Percentiles rank a stretch among this genome's conserved stretches.
Conservation (phyloP, 495 filamentous ascomycete genomes). For the Penicillium soppii region DNA sequence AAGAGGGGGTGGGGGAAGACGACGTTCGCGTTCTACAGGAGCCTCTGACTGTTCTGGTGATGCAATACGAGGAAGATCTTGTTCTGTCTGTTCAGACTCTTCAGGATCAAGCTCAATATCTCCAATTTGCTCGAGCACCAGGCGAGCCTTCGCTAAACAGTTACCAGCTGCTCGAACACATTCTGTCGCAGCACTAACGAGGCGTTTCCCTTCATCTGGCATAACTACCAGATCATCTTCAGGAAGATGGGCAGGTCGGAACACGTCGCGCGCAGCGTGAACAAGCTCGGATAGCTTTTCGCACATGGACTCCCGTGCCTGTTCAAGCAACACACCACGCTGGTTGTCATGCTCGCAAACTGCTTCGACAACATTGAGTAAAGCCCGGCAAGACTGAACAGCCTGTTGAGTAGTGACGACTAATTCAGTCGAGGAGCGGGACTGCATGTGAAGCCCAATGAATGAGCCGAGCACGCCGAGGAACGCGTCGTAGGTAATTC, state of each 20-base stretch:
- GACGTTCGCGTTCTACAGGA: slow-evolving; percentile 18
- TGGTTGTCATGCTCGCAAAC: slow-evolving; percentile 75
- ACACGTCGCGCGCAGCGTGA: slow-evolving; percentile 73
- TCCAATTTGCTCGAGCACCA: slow-evolving; percentile 84
- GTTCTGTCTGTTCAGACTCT: slow-evolving; percentile 39
- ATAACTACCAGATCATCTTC: slow-evolving; percentile 74
- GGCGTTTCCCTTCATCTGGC: slow-evolving; percentile 72
- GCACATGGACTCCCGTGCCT: slow-evolving; percentile 77
- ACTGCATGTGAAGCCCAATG: slow-evolving; percentile 87
- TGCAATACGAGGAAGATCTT: slow-evolving; percentile 11
- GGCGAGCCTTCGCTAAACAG: slow-evolving; percentile 80
- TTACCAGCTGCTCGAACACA: slow-evolving; percentile 90
- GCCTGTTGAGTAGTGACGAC: slow-evolving; percentile 74
- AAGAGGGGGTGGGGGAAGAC: slow-evolving; percentile 42
- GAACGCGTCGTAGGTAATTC: slow-evolving; percentile 77
- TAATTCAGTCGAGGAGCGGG: slow-evolving; percentile 81
- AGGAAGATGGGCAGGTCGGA: slow-evolving; percentile 58
- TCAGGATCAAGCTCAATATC: slow-evolving; percentile 83
- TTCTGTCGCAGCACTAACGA: slow-evolving; percentile 79
- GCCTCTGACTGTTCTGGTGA: slow-evolving; percentile 17
- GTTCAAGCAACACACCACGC: slow-evolving; percentile 60
- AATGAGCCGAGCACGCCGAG: slow-evolving; percentile 87
- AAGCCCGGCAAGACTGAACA: slow-evolving; percentile 71
- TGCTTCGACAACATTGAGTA: slow-evolving; percentile 79
- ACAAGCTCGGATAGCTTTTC: slow-evolving; percentile 75